Conservation (phyloP, 1,139 yeast species). For the Nakaseomyces sp. region DNA sequence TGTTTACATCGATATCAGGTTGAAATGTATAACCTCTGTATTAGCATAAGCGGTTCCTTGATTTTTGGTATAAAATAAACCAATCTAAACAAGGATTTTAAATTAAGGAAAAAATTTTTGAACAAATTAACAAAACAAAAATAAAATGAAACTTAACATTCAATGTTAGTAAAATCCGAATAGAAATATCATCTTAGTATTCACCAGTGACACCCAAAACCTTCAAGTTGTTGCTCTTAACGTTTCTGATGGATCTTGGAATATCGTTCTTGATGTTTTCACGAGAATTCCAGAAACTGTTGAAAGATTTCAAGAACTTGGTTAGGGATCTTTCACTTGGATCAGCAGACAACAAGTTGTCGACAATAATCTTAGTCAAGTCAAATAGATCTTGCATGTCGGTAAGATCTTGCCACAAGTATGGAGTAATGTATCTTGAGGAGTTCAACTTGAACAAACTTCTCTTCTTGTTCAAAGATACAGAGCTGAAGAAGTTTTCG, state of each 20-base stretch:
- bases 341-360: constrained; percentile 14
- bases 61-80: too few species aligned
- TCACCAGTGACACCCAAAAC: constrained; percentile 1
- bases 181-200: neutral
- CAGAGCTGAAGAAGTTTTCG: constrained; percentile 14
- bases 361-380: constrained; percentile 17
- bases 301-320: constrained; percentile 10
- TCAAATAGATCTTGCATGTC: constrained; percentile 12
- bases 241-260: neutral
- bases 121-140: neutral
- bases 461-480: neutral
- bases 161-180: neutral
- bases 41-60: too few species aligned
- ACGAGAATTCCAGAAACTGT: constrained; percentile 1
- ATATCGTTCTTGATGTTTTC: neutral
- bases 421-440: constrained; percentile 7
- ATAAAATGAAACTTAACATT: neutral
- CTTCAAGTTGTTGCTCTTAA: constrained; percentile 1
- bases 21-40: too few species aligned
- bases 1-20: too few species aligned
- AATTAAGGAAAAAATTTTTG: too few species aligned
- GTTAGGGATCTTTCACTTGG: constrained; percentile 14
- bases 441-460: neutral
- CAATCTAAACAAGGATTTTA: too few species aligned
- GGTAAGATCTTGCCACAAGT: constrained; percentile 16